Evolutionary conservation across 495 filamentous ascomycete species (phyloP).

Genomic region (Niebla homalea): DNA sequence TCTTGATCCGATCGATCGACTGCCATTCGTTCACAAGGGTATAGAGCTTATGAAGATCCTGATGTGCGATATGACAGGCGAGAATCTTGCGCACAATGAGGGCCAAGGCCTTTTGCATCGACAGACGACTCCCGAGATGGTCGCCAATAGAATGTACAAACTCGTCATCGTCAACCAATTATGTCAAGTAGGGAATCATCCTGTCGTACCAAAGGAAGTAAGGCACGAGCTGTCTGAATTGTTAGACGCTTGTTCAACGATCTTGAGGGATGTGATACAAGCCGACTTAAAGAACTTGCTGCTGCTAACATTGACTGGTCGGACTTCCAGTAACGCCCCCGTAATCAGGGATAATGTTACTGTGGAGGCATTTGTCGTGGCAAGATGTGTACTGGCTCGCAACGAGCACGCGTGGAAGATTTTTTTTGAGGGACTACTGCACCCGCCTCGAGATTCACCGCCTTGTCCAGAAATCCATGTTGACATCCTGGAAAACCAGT

Average conservation of each 20-base stretch:
- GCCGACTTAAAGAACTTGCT: not conserved
- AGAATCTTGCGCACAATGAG: too few relatives aligned
- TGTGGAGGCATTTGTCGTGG: slow-evolving; percentile 53
- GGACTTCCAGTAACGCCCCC: slow-evolving; percentile 32
- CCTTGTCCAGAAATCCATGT: slow-evolving; percentile 17
- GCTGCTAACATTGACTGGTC: not conserved
- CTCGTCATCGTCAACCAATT: slow-evolving; percentile 30
- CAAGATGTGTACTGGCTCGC: slow-evolving; percentile 44
- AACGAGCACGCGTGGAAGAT: slow-evolving; percentile 2
- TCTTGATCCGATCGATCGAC: slow-evolving; percentile 37
- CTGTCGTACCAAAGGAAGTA: slow-evolving; percentile 18
- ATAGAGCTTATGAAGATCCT: slow-evolving; percentile 21
- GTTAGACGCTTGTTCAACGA: not conserved
- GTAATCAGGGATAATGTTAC: slow-evolving; percentile 48
- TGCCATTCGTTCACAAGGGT: slow-evolving; percentile 25
- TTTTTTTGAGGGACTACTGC: too few relatives aligned
- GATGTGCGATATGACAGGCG: slow-evolving; percentile 18
- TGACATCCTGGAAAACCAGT: slow-evolving; percentile 57
- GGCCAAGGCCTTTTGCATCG: not conserved
- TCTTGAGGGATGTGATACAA: not conserved
- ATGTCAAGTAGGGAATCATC: slow-evolving; percentile 29
- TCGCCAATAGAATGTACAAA: slow-evolving; percentile 21
- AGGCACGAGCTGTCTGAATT: not conserved
- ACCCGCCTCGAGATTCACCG: slow-evolving; percentile 13
- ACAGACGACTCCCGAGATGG: slow-evolving; percentile 11